Evolutionary conservation across 306 rosid genomes (phyloP).

Genomic region (Benincasa hispida): DNA sequence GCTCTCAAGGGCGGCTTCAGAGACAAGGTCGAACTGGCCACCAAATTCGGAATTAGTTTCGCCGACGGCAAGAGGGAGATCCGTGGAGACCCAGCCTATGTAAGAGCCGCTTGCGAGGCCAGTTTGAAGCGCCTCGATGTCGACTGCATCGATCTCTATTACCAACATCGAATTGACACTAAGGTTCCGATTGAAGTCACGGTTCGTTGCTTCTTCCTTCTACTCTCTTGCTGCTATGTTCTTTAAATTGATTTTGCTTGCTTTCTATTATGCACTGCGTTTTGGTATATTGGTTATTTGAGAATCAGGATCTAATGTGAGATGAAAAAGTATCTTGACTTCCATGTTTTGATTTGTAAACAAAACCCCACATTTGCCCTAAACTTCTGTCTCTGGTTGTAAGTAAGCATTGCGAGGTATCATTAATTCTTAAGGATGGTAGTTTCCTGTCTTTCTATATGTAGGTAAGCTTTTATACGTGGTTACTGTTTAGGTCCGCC

Average conservation of each 20-base stretch:
- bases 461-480: background rate
- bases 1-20: conserved; percentile 27
- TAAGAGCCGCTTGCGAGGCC: conserved; percentile 42
- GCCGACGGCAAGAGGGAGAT: conserved; percentile 18
- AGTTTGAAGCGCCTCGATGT: conserved; percentile 42
- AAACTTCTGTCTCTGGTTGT: background rate
- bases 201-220: conserved; percentile 6
- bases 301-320: background rate
- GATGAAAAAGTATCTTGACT: background rate
- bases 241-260: background rate
- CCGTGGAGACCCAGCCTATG: conserved; percentile 43
- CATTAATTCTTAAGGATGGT: background rate
- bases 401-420: background rate
- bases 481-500: background rate
- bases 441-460: background rate
- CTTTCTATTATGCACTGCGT: background rate
- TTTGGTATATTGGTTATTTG: background rate
- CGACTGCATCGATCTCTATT: conserved; percentile 43
- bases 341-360: background rate
- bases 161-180: conserved; percentile 35
- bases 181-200: conserved; percentile 46
- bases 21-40: conserved; percentile 28
- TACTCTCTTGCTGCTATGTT: background rate
- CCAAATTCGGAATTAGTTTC: conserved; percentile 28
- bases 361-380: background rate